Percentiles rank a stretch among this genome's conserved stretches.
phyloP scores from a whole-genome alignment of 1,139 yeast species.

The Candida neerlandica region DNA sequence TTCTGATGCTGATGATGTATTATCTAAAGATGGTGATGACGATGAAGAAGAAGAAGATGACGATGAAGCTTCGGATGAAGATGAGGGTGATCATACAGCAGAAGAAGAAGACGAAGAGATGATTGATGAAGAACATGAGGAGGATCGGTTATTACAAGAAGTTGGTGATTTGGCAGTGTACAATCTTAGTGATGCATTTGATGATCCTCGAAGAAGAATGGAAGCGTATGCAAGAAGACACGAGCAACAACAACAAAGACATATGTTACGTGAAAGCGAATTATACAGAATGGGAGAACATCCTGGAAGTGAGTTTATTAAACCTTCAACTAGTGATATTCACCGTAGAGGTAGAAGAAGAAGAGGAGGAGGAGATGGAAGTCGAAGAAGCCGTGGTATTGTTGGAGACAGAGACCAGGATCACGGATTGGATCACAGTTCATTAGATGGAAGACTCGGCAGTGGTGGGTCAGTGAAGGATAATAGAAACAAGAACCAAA shows the following conservation, averaged over 20 bases:
- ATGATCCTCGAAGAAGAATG: neutral
- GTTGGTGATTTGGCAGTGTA: constrained; percentile 1
- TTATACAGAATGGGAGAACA: neutral
- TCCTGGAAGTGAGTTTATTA: neutral
- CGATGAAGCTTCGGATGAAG: constrained; percentile 10
- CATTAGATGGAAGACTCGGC: neutral
- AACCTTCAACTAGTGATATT: neutral
- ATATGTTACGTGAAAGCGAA: neutral
- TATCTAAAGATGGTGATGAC: constrained; percentile 18
- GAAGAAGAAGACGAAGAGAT: constrained; percentile 10
- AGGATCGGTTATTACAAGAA: neutral
- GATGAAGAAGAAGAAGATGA: constrained; percentile 13
- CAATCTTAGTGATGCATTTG: neutral
- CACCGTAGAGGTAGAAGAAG: neutral
- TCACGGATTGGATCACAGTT: neutral
- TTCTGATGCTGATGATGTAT: constrained; percentile 22
- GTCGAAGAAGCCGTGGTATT: neutral
- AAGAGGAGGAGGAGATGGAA: neutral
- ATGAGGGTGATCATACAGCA: constrained; percentile 9
- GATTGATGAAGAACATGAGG: neutral
- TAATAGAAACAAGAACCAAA: constrained; percentile 7
- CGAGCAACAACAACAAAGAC: neutral
- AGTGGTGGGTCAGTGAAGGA: constrained; percentile 4
- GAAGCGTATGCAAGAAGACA: neutral
- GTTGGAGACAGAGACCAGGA: neutral